Base-by-base conservation (phyloP, 2,329 filamentous ascomycete genomes). In the Akanthomyces muscarius region DNA sequence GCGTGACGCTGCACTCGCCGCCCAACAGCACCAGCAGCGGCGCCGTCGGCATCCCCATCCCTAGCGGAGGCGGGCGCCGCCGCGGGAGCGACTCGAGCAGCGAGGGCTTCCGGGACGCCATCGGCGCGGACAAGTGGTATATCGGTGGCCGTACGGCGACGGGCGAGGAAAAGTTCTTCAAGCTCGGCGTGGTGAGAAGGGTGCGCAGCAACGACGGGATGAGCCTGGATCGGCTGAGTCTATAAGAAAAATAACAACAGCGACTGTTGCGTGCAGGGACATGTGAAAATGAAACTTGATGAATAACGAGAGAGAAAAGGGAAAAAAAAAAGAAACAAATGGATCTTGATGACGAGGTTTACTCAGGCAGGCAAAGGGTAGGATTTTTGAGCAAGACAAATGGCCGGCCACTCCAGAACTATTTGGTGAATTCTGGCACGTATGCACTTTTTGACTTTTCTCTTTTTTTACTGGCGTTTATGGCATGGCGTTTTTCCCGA, bases 131-230 rank as follows among this genome's bases (percentile, higher is more conserved):
- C 67, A 92, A 90, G 76, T 91, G 89, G 88, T 93, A 92, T 70
- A 90, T 93, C 61, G 90, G 90, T 25, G 90, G 90, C 7, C 79
- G 89, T 71, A 92, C 89, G 33, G 89, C 89, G 1, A 82, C 78
- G 1, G 90, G 90, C n/a, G 90, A 93, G 70, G 90, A 93, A 73
- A 85, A 85, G 70, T 92, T 91, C 77, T 93, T 92, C 75, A 91
- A 91, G 77, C 77, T 93, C 51, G 89, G 89, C 50, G 89, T 93
- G 67, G 86, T 93, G 55, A 84, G 87, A 72, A 79, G 89, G 62
- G 86, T 90, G 63, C 81, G 86, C 71, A 93, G 90, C 73, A 87
- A 88, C 61, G 90, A 92, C 72, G 82, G 89, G 48, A 74, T 92
- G 69, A 92, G 89, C 69, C 75, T 92, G 63, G 90, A 93, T 76